Evolutionary conservation across 1,139 yeast genomes (phyloP).

Genomic region (Dujonia santamariae): DNA sequence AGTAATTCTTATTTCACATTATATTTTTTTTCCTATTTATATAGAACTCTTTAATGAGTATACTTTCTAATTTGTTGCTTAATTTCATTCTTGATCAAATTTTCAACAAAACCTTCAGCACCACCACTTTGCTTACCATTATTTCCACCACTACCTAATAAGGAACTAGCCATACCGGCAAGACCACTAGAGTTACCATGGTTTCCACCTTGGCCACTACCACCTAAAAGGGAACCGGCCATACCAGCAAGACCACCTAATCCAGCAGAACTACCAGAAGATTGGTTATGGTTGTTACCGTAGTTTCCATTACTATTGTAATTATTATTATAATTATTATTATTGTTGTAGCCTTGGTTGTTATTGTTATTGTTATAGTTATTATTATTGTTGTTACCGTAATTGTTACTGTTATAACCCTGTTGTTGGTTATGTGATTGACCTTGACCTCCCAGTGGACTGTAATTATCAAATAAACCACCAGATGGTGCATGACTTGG

Average conservation of each 20-base stretch:
- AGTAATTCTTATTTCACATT: no score
- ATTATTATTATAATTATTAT: background rate
- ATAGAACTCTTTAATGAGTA: slow-evolving; percentile 2
- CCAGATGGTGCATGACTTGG: slow-evolving; percentile 4
- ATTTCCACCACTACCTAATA: background rate
- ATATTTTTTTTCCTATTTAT: background rate
- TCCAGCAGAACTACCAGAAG: slow-evolving; percentile 1
- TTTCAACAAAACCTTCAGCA: background rate
- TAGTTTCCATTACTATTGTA: background rate
- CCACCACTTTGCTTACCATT: background rate
- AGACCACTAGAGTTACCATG: background rate
- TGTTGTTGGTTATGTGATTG: no score
- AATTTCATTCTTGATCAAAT: background rate
- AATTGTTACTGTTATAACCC: slow-evolving; percentile 1
- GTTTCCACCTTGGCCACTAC: background rate
- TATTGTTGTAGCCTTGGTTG: background rate
- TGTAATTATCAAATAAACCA: slow-evolving; percentile 8
- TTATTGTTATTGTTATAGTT: slow-evolving; percentile 1
- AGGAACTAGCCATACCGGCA: slow-evolving; percentile 1
- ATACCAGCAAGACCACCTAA: background rate
- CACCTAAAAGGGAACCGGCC: background rate
- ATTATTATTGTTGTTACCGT: background rate
- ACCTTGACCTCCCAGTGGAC: slow-evolving; percentile 6
- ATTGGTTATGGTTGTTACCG: background rate
- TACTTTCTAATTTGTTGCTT: slow-evolving; percentile 7